Conservation (phyloP, 1,139 yeast species). For the Pichia inconspicua region DNA sequence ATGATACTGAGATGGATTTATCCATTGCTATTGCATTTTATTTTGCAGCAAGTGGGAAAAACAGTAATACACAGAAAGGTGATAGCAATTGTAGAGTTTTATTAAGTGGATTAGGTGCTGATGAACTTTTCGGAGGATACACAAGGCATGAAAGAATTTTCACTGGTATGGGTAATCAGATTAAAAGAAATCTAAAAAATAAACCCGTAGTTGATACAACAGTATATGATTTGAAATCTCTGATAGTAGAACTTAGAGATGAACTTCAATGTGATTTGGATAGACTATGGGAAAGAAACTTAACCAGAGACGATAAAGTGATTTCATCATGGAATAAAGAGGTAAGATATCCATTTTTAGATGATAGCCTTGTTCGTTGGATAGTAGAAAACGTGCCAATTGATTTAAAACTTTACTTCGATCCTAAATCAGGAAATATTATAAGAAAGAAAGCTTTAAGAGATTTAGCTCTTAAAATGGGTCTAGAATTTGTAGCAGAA, state of each 20-base stretch:
- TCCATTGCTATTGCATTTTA: conserved; percentile 92
- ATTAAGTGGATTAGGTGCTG: conserved; percentile 95
- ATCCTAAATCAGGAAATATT: conserved; percentile 29
- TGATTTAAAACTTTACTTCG: conserved; percentile 36
- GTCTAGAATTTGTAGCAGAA: conserved; percentile 48
- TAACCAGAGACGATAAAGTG: conserved; percentile 88
- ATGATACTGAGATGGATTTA: conserved; percentile 87
- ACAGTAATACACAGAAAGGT: conserved; percentile 7
- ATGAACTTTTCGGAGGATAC: conserved; percentile 90
- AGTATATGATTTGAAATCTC: conserved; percentile 17
- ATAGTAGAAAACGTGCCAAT: conserved; percentile 44
- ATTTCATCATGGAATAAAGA: conserved; percentile 85
- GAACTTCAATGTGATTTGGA: conserved; percentile 66
- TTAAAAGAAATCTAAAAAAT: conserved; percentile 13
- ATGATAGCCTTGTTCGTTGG: conserved; percentile 48
- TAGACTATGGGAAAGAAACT: conserved; percentile 67
- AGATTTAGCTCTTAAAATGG: conserved; percentile 45
- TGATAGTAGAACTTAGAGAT: conserved; percentile 32
- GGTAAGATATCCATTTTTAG: conserved; percentile 81
- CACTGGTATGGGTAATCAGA: conserved; percentile 27
- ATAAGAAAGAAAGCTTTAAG: conserved; percentile 60
- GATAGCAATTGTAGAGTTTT: conserved; percentile 57
- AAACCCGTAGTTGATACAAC: conserved; percentile 19
- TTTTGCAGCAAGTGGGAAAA: conserved; percentile 58
- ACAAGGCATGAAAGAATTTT: conserved; percentile 61